phyloP scores from a whole-genome alignment of 345 rosid genomes.

The Cardamine chenopodiifolia region DNA sequence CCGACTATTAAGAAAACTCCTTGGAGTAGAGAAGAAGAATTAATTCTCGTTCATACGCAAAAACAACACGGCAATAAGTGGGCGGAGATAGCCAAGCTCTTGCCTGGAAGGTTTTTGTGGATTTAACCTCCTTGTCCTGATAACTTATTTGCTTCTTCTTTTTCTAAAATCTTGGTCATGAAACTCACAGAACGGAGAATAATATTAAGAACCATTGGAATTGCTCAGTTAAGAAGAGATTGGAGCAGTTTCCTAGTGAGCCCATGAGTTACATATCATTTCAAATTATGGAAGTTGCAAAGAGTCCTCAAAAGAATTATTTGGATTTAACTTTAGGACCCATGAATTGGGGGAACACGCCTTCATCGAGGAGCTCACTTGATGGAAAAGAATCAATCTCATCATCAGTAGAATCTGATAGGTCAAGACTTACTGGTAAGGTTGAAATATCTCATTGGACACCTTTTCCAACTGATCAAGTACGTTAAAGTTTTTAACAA shows the following conservation, averaged over 20 bases:
- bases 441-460: background rate
- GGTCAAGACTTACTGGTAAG: background rate
- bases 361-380: background rate
- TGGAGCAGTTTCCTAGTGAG: background rate
- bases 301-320: background rate
- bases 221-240: constrained; percentile 62
- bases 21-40: constrained; percentile 71
- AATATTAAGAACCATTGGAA: constrained; percentile 78
- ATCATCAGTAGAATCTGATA: background rate
- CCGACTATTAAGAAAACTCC: constrained; percentile 57
- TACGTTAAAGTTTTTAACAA: background rate
- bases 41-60: constrained; percentile 52
- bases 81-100: constrained; percentile 71
- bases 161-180: constrained; percentile 4
- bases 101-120: constrained; percentile 61
- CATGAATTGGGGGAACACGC: background rate
- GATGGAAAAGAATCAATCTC: constrained; percentile 1
- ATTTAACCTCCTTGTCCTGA: background rate
- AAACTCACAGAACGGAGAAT: constrained; percentile 57
- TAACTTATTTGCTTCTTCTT: background rate
- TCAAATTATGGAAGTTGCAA: constrained; percentile 5
- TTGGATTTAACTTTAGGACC: constrained; percentile 1
- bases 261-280: background rate
- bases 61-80: constrained; percentile 62
- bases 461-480: background rate